Base-by-base conservation (phyloP, 2,329 filamentous ascomycete species). In the Colletotrichum shisoi region DNA sequence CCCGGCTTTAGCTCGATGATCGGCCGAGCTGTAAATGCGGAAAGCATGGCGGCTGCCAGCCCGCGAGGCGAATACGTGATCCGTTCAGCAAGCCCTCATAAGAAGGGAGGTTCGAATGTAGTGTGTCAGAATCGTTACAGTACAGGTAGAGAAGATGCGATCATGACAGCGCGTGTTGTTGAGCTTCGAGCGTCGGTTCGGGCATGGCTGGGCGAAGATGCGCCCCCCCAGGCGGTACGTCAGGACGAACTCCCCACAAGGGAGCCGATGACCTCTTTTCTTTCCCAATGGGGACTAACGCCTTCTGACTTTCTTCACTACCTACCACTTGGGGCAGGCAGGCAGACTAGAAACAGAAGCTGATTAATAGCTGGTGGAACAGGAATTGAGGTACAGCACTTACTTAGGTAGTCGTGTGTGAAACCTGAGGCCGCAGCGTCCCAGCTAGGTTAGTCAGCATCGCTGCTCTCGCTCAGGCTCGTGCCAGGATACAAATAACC, bases 1-100 rank as follows among this genome's bases (percentile, higher is more conserved):
- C 92, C 90, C 79, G 89, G 89, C 82, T 91, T 94, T 75, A 99
- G 91, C 91, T 99, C 95, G 84, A 98, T 91, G 78, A 99, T 94
- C 71, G 94, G 92, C 76, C 92, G 91, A 82, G 95, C 94, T 73
- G 91, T 96, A 82, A 99, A 99, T 77, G 95, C 95, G 80, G 94
- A 96, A 80, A 99, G 90, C 95, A 97, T 97, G 79, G 83, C 84
- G 78, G 75, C 71, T 71, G 74, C 78, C 79, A 81, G 81, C 81
- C 78, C 80, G 71, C 72, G 45, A 51, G 62, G 65, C 65, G 73
- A 67, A 74, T 62, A 21, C 46, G 15, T 39, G 9, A 19, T 44
- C 4, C 42, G 42, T 66, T 67, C 51, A 62, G 57, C 57, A 62
- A 49, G 7, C 42, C 57, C 27, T 68, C 62, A 64, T 68, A 39